Conservation (phyloP, 352 stramenopile genomes). For the Phytophthora macrochlamydospora region DNA sequence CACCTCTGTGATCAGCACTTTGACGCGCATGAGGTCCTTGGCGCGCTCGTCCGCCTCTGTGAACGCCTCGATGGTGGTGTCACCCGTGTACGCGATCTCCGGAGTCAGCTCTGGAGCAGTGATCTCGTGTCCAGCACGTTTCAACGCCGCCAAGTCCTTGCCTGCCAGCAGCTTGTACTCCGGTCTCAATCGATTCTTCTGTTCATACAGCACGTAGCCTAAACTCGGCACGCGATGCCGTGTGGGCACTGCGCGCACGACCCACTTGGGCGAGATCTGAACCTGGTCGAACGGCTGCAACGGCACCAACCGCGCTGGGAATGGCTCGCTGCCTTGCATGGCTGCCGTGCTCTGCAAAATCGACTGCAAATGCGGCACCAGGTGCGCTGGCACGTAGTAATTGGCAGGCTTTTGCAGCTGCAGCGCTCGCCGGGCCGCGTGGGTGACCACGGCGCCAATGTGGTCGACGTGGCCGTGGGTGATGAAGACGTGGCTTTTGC, state of each 20-base stretch:
- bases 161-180: conserved; percentile 50
- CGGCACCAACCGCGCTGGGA: conserved; percentile 56
- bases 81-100: conserved; percentile 84
- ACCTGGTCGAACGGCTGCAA: conserved; percentile 59
- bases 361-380: conserved; percentile 50
- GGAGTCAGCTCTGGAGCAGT: conserved; percentile 39
- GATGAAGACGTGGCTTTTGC: conserved; percentile 85
- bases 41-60: conserved; percentile 16
- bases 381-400: conserved; percentile 73
- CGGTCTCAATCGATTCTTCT: conserved; percentile 50
- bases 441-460: conserved; percentile 62
- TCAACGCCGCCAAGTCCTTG: conserved; percentile 54
- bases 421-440: conserved; percentile 66
- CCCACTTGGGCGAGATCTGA: conserved; percentile 58
- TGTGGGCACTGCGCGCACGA: conserved; percentile 71
- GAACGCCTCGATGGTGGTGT: conserved; percentile 77
- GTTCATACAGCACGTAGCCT: conserved; percentile 78
- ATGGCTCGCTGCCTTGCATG: conserved; percentile 66
- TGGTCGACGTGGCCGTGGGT: conserved; percentile 89
- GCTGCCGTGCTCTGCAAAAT: conserved; percentile 56
- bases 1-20: conserved; percentile 84
- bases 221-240: conserved; percentile 76
- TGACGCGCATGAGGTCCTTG: conserved; percentile 63
- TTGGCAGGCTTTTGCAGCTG: conserved; percentile 56
- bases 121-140: conserved; percentile 50